Evolutionary conservation across 169 alveolate genomes (phyloP).

Genomic region (Plasmodium relictum): DNA sequence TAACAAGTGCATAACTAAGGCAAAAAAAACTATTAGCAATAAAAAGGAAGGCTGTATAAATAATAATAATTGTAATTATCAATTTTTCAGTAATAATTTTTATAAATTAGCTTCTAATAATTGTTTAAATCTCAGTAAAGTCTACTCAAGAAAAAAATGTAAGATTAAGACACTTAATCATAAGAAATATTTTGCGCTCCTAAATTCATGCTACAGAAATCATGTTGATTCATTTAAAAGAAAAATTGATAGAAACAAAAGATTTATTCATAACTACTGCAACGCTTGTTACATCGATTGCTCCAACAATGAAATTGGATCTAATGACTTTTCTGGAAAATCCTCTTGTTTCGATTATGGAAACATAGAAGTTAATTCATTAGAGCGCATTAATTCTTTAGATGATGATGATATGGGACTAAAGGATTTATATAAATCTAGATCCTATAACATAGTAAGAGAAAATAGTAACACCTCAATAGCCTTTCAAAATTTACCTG

Average conservation of each 20-base stretch:
- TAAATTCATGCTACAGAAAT: constrained; percentile 22
- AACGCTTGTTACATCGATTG: constrained; percentile 53
- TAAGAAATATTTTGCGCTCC: constrained; percentile 7
- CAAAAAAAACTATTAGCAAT: neutral
- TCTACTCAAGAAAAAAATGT: neutral
- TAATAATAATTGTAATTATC: constrained; percentile 14
- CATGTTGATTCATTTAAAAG: constrained; percentile 23
- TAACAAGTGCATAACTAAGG: constrained; percentile 12
- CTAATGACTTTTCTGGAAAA: constrained; percentile 28
- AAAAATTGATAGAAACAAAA: constrained; percentile 40
- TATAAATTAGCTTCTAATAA: constrained; percentile 13
- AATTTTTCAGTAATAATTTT: constrained; percentile 4
- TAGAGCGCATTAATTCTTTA: constrained; percentile 11
- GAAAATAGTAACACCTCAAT: neutral
- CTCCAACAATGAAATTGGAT: neutral
- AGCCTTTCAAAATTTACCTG: neutral
- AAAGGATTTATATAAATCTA: too few relatives aligned
- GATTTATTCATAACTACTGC: constrained; percentile 29
- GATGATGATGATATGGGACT: constrained; percentile 14
- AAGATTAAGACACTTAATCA: constrained; percentile 13
- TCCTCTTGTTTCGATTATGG: constrained; percentile 34
- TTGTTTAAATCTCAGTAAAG: neutral
- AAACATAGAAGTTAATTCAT: constrained; percentile 10
- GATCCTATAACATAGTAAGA: constrained; percentile 1
- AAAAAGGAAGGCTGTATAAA: constrained; percentile 1